phyloP scores from a whole-genome alignment of 78 protist genomes.

The Creolimax fragrantissima region DNA sequence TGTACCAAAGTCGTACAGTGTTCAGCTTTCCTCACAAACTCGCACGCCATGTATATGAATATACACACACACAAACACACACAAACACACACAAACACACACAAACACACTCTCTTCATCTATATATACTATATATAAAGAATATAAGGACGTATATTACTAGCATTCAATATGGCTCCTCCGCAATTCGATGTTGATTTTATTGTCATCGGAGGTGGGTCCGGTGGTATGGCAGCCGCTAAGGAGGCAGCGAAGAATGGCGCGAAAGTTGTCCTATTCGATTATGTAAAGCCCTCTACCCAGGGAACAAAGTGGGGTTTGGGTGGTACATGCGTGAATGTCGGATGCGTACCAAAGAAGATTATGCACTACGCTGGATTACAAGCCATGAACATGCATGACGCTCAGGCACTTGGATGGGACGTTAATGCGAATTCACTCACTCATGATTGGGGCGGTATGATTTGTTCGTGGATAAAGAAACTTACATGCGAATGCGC shows the following conservation, averaged over 20 bases:
- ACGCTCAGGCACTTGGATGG: slow-evolving; percentile 61
- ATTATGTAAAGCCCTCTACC: slow-evolving; percentile 70
- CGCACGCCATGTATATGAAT: too few relatives aligned
- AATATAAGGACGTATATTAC: too few relatives aligned
- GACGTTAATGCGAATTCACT: background rate
- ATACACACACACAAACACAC: too few relatives aligned
- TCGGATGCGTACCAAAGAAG: slow-evolving; percentile 89
- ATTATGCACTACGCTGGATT: slow-evolving; percentile 71
- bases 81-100: too few relatives aligned
- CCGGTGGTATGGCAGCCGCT: slow-evolving; percentile 73
- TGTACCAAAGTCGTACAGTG: too few relatives aligned
- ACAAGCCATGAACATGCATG: background rate
- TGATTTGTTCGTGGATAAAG: background rate
- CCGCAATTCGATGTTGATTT: slow-evolving; percentile 60
- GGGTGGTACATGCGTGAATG: slow-evolving; percentile 56
- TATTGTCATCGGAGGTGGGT: slow-evolving; percentile 85
- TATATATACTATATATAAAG: too few relatives aligned
- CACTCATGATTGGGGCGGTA: slow-evolving; percentile 31
- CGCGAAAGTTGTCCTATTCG: slow-evolving; percentile 56
- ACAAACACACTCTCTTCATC: too few relatives aligned
- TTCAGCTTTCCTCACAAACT: too few relatives aligned
- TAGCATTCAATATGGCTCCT: background rate
- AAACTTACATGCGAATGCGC: too few relatives aligned
- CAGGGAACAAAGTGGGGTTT: slow-evolving; percentile 72
- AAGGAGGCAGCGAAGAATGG: slow-evolving; percentile 63